Percentiles rank a stretch among this genome's conserved stretches.
Evolutionary conservation across 305 asterid genomes (phyloP).

Genomic region (Fraxinus baroniana): DNA sequence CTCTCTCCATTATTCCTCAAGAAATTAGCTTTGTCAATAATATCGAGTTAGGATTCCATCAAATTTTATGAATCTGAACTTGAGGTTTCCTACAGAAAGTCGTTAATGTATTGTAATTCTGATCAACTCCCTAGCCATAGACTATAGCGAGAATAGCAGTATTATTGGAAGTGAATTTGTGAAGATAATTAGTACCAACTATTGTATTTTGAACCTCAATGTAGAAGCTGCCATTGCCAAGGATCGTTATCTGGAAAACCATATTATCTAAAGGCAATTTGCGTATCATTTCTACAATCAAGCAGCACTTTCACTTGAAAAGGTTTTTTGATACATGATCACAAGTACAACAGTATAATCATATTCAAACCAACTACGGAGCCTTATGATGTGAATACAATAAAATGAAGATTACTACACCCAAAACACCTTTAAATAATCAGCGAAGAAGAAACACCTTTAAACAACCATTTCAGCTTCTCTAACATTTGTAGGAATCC

Average conservation of each 20-base stretch:
- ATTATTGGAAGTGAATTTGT: not conserved
- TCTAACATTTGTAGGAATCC: slow-evolving; percentile 64
- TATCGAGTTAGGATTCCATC: not conserved
- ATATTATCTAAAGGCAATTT: not conserved
- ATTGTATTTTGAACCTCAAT: not conserved
- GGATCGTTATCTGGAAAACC: not conserved
- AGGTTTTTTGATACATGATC: not conserved
- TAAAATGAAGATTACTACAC: not conserved
- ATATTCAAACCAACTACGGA: not conserved
- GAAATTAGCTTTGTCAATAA: not conserved
- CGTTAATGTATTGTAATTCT: not conserved
- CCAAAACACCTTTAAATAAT: not conserved
- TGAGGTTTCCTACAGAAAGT: not conserved
- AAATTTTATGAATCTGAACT: not conserved
- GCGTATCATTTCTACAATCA: not conserved
- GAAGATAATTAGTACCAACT: not conserved
- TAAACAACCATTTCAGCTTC: slow-evolving; percentile 97
- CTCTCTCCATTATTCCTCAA: not conserved
- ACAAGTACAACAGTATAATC: not conserved
- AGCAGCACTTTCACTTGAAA: not conserved
- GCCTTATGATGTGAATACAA: not conserved
- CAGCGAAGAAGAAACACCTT: slow-evolving; percentile 11
- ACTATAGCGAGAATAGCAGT: not conserved
- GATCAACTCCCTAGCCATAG: not conserved
- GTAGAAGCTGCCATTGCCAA: not conserved